Evolutionary conservation across 768 basidiomycete species (phyloP), one percentile per base, ranked within the genome.

Genomic region (Tulasnella sp.): DNA sequence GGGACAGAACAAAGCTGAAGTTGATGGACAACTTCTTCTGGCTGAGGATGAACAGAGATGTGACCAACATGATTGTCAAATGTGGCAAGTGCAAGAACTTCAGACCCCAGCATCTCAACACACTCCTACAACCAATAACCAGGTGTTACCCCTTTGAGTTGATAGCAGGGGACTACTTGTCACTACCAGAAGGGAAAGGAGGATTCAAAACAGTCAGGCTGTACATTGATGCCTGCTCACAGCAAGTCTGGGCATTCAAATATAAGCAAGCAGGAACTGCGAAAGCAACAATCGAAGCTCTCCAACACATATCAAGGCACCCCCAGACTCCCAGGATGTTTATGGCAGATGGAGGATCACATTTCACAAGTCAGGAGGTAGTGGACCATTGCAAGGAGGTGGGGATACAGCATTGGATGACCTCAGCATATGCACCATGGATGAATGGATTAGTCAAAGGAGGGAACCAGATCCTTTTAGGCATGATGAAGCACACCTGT

Each of bases 91-190:
- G 70, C 65, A 72, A 73, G 54, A 63, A 64, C 29, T 74, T 73
- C 49, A 71, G 74, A 0, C 24, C 54, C 1, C 63, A 64, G 1
- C 69, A 72, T 60, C 47, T 74, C 9, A 67, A 72, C 56, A 61
- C 72, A 0, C 68, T 77, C 0, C 64, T 75, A 11, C 64, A 74
- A 32, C 76, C 72, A 0, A 72, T 76, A 42, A 73, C 68, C 4
- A 34, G 70, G 0, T 58, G 66, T 0, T 72, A 72, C 51, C 75
- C 74, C 3, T 75, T 74, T 61, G 68, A 75, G 51, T 64, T 76
- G 2, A n/a, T 75, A 13, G 73, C 73, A 0, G 67, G 61, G 0
- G 70, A 76, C 64, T 72, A 72, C 38, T 64, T 77, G 10, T 68
- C 69, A 0, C 58, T 75, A 59, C 72, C 71, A 0, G 64, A 38